Conservation (phyloP, 371 early-diverging fungal species). For the Mucor mucedo region DNA sequence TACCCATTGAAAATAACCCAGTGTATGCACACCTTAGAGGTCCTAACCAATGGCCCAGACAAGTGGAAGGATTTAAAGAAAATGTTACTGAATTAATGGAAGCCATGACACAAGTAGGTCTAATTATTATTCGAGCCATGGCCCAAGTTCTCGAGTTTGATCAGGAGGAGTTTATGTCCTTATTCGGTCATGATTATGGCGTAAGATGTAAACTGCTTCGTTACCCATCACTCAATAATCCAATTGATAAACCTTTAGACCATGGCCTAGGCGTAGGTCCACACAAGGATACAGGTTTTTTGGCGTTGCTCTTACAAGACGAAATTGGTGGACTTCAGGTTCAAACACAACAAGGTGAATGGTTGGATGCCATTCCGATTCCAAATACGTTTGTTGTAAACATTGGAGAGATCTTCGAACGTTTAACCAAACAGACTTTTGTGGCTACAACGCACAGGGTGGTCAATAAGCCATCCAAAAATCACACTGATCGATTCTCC, state of each 20-base stretch:
- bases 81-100: conserved; percentile 45
- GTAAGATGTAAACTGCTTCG: conserved; percentile 51
- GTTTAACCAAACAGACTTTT: conserved; percentile 55
- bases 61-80: conserved; percentile 51
- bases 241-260: conserved; percentile 34
- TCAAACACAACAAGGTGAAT: conserved; percentile 60
- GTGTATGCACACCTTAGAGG: conserved; percentile 53
- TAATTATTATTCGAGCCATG: conserved; percentile 49
- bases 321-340: conserved; percentile 67
- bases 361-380: conserved; percentile 65
- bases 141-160: conserved; percentile 54
- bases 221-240: conserved; percentile 38
- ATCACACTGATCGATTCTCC: conserved; percentile 53
- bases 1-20: conserved; percentile 36
- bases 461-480: conserved; percentile 50
- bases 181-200: conserved; percentile 56
- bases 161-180: conserved; percentile 40
- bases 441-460: conserved; percentile 70
- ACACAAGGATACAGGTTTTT: conserved; percentile 60
- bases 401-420: conserved; percentile 68
- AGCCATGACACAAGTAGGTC: conserved; percentile 50
- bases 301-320: conserved; percentile 67
- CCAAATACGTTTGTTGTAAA: conserved; percentile 70
- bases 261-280: conserved; percentile 61
- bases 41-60: conserved; percentile 61